Evolutionary conservation across 345 rosid genomes (phyloP).

Genomic region (Populus pruinosa): DNA sequence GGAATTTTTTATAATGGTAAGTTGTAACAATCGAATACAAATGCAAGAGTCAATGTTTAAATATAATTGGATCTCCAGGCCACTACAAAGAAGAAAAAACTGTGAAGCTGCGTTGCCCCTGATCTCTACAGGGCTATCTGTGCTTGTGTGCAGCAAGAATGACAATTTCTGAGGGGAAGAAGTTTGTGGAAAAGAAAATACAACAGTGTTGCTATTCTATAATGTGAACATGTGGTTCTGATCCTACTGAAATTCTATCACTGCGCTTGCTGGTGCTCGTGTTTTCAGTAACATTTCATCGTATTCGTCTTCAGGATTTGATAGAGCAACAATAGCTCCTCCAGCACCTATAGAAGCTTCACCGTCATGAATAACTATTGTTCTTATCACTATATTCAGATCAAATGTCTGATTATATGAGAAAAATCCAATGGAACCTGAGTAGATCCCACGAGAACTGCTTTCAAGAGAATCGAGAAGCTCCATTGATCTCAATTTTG

Average conservation of each 20-base stretch:
- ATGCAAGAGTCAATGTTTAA: no score
- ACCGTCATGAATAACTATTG: conserved; percentile 68
- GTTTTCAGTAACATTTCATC: conserved; percentile 90
- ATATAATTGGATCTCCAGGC: no score
- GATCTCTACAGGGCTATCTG: neutral
- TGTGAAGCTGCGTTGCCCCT: no score
- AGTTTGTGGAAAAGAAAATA: neutral
- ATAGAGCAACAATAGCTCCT: conserved; percentile 79
- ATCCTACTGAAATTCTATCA: conserved; percentile 42
- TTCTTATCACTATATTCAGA: conserved; percentile 88
- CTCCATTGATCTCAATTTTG: conserved; percentile 87
- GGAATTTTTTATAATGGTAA: no score
- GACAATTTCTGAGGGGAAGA: neutral
- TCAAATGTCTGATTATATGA: conserved; percentile 82
- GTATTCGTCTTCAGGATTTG: conserved; percentile 82
- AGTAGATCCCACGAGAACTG: conserved; percentile 83
- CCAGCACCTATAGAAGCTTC: conserved; percentile 96
- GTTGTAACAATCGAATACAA: no score
- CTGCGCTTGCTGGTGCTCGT: conserved; percentile 67
- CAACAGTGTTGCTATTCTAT: neutral
- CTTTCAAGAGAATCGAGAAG: conserved; percentile 77
- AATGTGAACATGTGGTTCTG: neutral
- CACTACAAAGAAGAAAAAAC: no score
- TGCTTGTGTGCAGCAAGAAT: neutral
- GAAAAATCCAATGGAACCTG: conserved; percentile 88